A percentile compares a stretch with the other conserved stretches of the same genome.
phyloP scores from a whole-genome alignment of 176 grass and related monocot genomes.

The Triticum urartu region DNA sequence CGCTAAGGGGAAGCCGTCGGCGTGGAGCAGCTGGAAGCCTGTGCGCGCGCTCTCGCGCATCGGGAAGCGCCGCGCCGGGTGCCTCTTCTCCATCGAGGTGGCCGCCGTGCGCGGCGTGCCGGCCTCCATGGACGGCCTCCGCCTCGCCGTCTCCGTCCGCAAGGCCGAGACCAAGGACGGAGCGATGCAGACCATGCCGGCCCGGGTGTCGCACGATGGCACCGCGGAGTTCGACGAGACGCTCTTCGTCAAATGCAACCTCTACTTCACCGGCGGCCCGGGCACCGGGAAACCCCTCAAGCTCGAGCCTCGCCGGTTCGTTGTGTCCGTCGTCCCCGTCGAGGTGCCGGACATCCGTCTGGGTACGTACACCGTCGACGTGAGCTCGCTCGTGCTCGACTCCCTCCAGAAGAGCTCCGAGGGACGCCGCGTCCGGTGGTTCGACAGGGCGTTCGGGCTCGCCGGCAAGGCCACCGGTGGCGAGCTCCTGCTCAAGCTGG shows the following conservation, averaged over 20 bases:
- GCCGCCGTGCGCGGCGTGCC: conserved; percentile 45
- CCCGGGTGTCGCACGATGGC: conserved; percentile 37
- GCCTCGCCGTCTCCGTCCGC: conserved; percentile 63
- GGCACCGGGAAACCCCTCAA: conserved; percentile 66
- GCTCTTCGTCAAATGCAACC: conserved; percentile 65
- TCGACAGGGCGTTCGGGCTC: conserved; percentile 52
- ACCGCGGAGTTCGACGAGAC: conserved; percentile 75
- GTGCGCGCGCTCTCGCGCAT: conserved; percentile 70
- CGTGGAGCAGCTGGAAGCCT: conserved; percentile 70
- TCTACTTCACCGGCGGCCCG: conserved; percentile 65
- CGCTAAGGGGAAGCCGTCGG: background rate
- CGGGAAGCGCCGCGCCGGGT: conserved; percentile 60
- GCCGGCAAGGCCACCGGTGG: conserved; percentile 67
- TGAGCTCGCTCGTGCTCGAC: conserved; percentile 68
- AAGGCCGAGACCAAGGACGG: conserved; percentile 66
- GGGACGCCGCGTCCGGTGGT: conserved; percentile 57
- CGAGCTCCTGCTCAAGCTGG: conserved; percentile 60
- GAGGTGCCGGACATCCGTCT: conserved; percentile 49
- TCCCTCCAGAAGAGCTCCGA: conserved; percentile 61
- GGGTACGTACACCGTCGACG: conserved; percentile 55
- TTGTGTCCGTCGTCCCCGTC: conserved; percentile 49
- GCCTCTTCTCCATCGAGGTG: conserved; percentile 76
- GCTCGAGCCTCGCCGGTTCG: conserved; percentile 64
- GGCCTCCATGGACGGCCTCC: conserved; percentile 50
- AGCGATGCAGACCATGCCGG: conserved; percentile 71